A percentile compares a stretch with the other conserved stretches of the same genome.
Conservation (phyloP, 2,329 filamentous ascomycete species). For the Penicillium freii region DNA sequence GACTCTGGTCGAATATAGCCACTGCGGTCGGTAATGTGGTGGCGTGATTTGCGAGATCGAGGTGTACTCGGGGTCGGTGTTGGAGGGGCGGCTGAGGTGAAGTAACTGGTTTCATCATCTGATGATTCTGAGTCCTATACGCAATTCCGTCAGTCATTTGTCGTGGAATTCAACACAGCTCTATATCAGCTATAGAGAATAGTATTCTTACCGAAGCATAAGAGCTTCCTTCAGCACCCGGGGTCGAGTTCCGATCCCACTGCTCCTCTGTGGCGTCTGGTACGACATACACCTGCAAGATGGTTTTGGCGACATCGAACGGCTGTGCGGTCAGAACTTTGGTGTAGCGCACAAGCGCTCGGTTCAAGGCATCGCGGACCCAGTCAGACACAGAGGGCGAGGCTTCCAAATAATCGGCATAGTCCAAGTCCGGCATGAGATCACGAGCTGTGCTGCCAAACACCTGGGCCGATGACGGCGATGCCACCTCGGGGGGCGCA, state of each 20-base stretch:
- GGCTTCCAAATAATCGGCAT: conserved; percentile 79
- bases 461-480: conserved; percentile 48
- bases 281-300: conserved; percentile 72
- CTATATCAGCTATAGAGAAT: background rate
- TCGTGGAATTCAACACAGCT: background rate
- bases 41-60: conserved; percentile 38
- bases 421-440: conserved; percentile 86
- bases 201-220: conserved; percentile 33
- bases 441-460: conserved; percentile 70
- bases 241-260: conserved; percentile 29
- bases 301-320: conserved; percentile 93
- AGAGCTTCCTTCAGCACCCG: conserved; percentile 27
- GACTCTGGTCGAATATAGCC: conserved; percentile 44
- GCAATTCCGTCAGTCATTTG: conserved; percentile 10
- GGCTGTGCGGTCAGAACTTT: conserved; percentile 87
- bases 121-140: conserved; percentile 46
- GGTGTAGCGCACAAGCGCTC: conserved; percentile 87
- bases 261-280: conserved; percentile 37
- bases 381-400: conserved; percentile 74
- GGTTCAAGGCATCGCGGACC: conserved; percentile 73
- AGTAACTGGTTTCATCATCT: conserved; percentile 81
- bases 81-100: conserved; percentile 61
- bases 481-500: conserved; percentile 31
- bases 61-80: conserved; percentile 44
- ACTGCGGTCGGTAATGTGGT: conserved; percentile 47